Conservation (phyloP, 2,329 filamentous ascomycete genomes). For the Dactylellina sp. region DNA sequence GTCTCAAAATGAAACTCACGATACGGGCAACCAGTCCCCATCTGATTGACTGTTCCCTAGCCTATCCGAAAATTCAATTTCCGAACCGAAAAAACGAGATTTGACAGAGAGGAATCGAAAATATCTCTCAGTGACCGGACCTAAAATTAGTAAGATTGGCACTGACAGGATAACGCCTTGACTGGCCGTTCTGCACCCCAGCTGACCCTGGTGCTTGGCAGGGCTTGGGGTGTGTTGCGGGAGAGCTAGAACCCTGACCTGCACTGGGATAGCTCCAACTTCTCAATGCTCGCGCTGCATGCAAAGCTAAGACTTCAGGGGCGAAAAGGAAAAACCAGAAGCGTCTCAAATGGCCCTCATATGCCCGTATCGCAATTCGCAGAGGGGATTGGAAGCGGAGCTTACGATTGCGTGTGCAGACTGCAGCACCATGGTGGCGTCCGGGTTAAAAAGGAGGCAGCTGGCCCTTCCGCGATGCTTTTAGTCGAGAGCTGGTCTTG, state of each 20-base stretch:
- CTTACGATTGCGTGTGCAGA: slow-evolving; percentile 27
- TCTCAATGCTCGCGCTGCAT: slow-evolving; percentile 31
- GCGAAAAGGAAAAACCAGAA: slow-evolving; percentile 12
- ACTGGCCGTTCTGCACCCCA: slow-evolving; percentile 4
- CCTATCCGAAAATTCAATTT: slow-evolving; percentile 4
- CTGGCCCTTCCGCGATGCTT: slow-evolving; percentile 15
- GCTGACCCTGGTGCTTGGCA: slow-evolving; percentile 44
- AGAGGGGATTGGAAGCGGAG: slow-evolving; percentile 17
- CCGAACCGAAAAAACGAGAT: background rate
- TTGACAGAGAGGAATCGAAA: slow-evolving; percentile 5
- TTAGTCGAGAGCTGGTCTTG: slow-evolving; percentile 15
- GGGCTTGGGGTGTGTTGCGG: slow-evolving; percentile 44
- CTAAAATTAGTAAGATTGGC: slow-evolving; percentile 56
- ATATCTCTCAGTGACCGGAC: slow-evolving; percentile 16
- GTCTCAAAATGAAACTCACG: slow-evolving; percentile 40
- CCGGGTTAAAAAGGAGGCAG: slow-evolving; percentile 48
- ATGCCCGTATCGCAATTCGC: slow-evolving; percentile 44
- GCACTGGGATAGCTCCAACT: slow-evolving; percentile 49
- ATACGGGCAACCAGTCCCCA: slow-evolving; percentile 1
- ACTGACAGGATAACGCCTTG: slow-evolving; percentile 23
- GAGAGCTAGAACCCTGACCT: slow-evolving; percentile 47
- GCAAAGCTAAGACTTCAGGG: slow-evolving; percentile 41
- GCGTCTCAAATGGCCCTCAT: slow-evolving; percentile 31
- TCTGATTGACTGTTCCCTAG: too few relatives aligned
- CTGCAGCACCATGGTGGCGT: slow-evolving; percentile 26